Percentiles rank a stretch among this genome's conserved stretches.
Evolutionary conservation across 352 stramenopile genomes (phyloP).

Genomic region (Plasmopara muralis): DNA sequence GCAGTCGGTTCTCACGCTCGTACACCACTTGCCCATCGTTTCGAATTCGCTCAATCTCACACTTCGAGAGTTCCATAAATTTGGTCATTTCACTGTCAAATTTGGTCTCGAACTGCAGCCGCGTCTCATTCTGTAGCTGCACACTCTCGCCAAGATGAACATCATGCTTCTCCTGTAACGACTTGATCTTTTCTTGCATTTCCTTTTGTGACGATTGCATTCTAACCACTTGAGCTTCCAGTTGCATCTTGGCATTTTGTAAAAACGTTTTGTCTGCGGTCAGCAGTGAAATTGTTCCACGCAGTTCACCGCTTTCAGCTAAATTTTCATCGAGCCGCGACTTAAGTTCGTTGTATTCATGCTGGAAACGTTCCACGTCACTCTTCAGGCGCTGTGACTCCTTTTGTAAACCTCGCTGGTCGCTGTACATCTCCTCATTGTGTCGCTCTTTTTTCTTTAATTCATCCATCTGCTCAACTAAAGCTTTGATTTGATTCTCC

Average conservation of each 20-base stretch:
- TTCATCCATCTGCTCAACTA: constrained; percentile 37
- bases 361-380: constrained; percentile 21
- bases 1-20: constrained; percentile 65
- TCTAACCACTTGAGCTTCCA: constrained; percentile 44
- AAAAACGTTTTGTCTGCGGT: constrained; percentile 60
- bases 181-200: constrained; percentile 32
- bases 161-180: constrained; percentile 36
- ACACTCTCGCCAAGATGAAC: constrained; percentile 27
- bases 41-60: constrained; percentile 65
- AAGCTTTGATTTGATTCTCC: constrained; percentile 39
- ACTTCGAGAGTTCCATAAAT: constrained; percentile 63
- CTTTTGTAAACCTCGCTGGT: constrained; percentile 20
- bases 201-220: constrained; percentile 34
- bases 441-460: constrained; percentile 39
- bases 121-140: constrained; percentile 51
- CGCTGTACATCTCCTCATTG: constrained; percentile 24
- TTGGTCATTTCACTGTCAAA: constrained; percentile 55
- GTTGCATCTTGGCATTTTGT: constrained; percentile 40
- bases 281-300: constrained; percentile 42
- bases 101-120: constrained; percentile 60
- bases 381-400: constrained; percentile 33
- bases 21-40: constrained; percentile 55
- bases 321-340: constrained; percentile 15
- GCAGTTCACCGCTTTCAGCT: constrained; percentile 18
- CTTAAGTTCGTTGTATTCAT: constrained; percentile 21